phyloP scores from a whole-genome alignment of 768 basidiomycete genomes.

The Tricholoma flavovirens region DNA sequence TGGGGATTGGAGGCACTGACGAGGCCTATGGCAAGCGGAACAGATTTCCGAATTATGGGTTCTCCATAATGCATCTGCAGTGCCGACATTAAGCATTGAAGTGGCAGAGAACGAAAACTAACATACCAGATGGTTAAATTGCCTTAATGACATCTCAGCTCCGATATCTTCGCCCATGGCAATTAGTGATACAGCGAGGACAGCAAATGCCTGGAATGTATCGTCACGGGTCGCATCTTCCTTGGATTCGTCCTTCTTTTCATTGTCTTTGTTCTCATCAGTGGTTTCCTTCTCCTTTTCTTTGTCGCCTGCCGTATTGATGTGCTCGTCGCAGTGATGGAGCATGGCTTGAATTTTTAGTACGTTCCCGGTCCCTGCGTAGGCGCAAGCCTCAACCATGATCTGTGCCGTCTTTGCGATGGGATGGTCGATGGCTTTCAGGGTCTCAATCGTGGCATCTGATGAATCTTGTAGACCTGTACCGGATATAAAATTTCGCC shows the following conservation, averaged over 20 bases:
- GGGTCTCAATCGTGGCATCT: slow-evolving; percentile 88
- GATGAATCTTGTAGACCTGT: slow-evolving; percentile 87
- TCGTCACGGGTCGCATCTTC: slow-evolving; percentile 50
- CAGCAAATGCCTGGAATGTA: slow-evolving; percentile 87
- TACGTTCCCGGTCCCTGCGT: slow-evolving; percentile 93
- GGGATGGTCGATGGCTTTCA: slow-evolving; percentile 91
- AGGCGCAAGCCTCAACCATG: slow-evolving; percentile 90
- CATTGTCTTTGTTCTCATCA: slow-evolving; percentile 39
- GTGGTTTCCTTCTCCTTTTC: slow-evolving; percentile 40
- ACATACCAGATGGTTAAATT: slow-evolving; percentile 93
- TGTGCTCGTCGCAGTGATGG: slow-evolving; percentile 90
- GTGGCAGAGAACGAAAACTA: neutral
- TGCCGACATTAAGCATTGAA: neutral
- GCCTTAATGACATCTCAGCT: slow-evolving; percentile 94
- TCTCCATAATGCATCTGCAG: slow-evolving; percentile 96
- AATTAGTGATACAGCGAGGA: slow-evolving; percentile 88
- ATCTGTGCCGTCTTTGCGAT: slow-evolving; percentile 88
- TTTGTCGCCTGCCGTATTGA: slow-evolving; percentile 44
- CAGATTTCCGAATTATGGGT: slow-evolving; percentile 82
- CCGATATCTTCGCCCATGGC: slow-evolving; percentile 99
- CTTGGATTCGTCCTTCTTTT: slow-evolving; percentile 51
- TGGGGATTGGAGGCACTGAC: slow-evolving; percentile 95
- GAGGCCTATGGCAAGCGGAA: slow-evolving; percentile 93
- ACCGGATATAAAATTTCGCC: neutral
- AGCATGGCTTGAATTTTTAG: slow-evolving; percentile 89